Evolutionary conservation across 1,284 basidiomycete species (phyloP).

Genomic region (Athelia psychrophila): DNA sequence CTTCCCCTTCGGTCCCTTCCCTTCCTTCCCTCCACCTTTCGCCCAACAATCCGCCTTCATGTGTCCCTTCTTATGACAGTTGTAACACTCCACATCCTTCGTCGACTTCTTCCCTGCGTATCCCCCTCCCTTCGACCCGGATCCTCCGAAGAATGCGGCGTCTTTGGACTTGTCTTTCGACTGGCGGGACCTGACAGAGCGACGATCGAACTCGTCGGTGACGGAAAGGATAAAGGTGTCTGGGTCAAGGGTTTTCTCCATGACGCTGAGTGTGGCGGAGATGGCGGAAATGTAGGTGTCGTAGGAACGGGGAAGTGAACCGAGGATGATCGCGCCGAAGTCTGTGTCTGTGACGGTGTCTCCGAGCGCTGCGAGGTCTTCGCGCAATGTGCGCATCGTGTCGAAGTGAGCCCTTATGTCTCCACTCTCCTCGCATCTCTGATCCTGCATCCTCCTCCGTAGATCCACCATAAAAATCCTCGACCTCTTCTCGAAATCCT

Average conservation of each 20-base stretch:
- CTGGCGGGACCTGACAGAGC: background rate
- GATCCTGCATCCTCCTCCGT: constrained; percentile 7
- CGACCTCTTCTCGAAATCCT: constrained; percentile 11
- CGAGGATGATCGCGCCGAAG: constrained; percentile 18
- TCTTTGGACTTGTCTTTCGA: constrained; percentile 8
- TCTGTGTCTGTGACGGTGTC: constrained; percentile 16
- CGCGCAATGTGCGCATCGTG: constrained; percentile 12
- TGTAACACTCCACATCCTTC: constrained; percentile 16
- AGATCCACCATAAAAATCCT: constrained; percentile 11
- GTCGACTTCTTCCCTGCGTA: no score
- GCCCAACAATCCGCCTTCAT: constrained; percentile 18
- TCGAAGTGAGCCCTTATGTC: constrained; percentile 20
- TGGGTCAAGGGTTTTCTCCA: constrained; percentile 10
- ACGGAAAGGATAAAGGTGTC: constrained; percentile 11
- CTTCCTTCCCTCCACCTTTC: constrained; percentile 18
- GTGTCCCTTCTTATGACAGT: constrained; percentile 22
- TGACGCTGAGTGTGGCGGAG: constrained; percentile 9
- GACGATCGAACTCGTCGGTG: constrained; percentile 16
- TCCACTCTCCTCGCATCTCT: constrained; percentile 11
- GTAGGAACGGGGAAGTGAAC: constrained; percentile 13
- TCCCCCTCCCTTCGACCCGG: background rate
- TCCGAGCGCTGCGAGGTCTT: constrained; percentile 16
- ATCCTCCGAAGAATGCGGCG: background rate
- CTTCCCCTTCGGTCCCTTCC: constrained; percentile 12
- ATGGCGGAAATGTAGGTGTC: constrained; percentile 8